Percentiles rank a stretch among this genome's conserved stretches.
Evolutionary conservation across 2,329 filamentous ascomycete species (phyloP).

Genomic region (Fusarium graminum): DNA sequence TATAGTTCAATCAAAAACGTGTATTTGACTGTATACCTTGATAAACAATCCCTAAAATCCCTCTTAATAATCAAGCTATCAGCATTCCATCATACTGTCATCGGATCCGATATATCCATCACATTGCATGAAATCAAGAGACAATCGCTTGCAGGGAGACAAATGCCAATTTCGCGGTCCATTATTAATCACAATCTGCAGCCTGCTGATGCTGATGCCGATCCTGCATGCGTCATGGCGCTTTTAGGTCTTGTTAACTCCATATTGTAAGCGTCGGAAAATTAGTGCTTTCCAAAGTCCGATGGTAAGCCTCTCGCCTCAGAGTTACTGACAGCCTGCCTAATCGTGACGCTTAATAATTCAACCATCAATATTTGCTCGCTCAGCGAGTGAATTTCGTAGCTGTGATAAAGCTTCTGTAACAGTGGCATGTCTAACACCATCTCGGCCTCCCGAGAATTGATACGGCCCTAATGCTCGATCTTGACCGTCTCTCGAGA

Average conservation of each 20-base stretch:
- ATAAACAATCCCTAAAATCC: not conserved
- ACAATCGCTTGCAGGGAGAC: not conserved
- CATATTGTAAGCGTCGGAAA: constrained; percentile 14
- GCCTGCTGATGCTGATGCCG: no score
- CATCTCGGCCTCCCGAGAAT: constrained; percentile 27
- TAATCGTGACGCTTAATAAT: not conserved
- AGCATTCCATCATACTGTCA: accelerated
- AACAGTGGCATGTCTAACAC: constrained; percentile 17
- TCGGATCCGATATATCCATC: constrained; percentile 31
- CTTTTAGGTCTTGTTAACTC: constrained; percentile 12
- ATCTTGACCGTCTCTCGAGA: constrained; percentile 6
- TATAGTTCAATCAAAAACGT: accelerated
- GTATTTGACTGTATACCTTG: not conserved
- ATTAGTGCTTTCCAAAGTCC: constrained; percentile 36
- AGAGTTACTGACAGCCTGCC: not conserved
- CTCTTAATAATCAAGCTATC: not conserved
- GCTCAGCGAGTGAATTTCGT: constrained; percentile 10
- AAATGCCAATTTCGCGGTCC: not conserved
- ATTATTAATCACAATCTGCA: not conserved
- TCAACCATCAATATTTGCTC: not conserved
- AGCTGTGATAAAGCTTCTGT: constrained; percentile 21
- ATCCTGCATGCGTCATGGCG: not conserved
- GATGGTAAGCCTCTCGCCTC: constrained; percentile 3
- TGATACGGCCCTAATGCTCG: constrained; percentile 32
- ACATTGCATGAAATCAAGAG: not conserved